Evolutionary conservation across 106 monocot species (phyloP), one percentile per base, ranked within the genome.

Genomic region (Dendrobium nobile): DNA sequence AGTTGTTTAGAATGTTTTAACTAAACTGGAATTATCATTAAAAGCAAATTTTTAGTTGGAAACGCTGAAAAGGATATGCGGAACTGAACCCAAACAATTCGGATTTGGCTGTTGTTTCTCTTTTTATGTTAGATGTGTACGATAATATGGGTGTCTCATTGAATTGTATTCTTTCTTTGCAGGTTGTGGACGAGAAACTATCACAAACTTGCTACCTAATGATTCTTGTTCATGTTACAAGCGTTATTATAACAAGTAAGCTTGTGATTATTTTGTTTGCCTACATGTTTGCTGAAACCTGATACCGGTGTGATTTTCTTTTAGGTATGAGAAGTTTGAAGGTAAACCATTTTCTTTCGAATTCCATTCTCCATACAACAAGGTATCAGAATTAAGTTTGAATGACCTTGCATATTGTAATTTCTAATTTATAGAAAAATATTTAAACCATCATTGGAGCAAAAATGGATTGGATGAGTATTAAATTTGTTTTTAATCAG

Each of bases 341-440:
- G 92, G 92, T 45, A 88, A 82, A n/a, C 86, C 87, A 78, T 98
- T 98, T 84, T 94, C 89, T 82, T 85, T 91, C 82, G 97, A 90
- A 26, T 98, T 98, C 82, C 97, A 98, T 89, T 98, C 97, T 75
- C 97, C 97, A 73, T 98, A 98, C 75, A 98, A 98, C 76, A 98
- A 98, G 91, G 97, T 94, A 85, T 27, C 68, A 22, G 19, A 20
- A 61, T 77, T 17, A 55, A 56, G 7, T 47, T 80, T 79, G 9
- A 79, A n/a, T 43, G 27, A 43, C 19, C 9, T 9, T 20, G 27
- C 47, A 47, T 9, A 31, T 26, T 37, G 26, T 80, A 16, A 75
- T 75, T 28, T 54, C 41, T 77, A 8, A 70, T 37, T n/a, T 40
- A 24, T 59, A 61, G 33, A 28, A 74, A 8, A 40, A 11, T 28